phyloP scores from a whole-genome alignment of 495 filamentous ascomycete species.

The Trichoderma asperelloides region DNA sequence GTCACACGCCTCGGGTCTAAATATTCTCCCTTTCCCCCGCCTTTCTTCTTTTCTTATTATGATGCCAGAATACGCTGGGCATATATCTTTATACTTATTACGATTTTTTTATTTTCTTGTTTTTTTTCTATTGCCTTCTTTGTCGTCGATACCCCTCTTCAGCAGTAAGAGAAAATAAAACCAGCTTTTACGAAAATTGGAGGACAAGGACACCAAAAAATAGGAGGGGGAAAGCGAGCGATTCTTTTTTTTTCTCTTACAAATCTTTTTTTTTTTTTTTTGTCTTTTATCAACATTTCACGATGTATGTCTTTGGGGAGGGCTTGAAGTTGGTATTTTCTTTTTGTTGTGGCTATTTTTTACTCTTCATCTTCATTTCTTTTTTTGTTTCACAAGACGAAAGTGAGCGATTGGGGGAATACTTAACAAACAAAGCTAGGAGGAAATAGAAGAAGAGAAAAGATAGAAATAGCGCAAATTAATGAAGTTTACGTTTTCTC shows the following conservation, averaged over 20 bases:
- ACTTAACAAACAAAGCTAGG: neutral
- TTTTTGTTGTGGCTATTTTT: neutral
- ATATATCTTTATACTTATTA: neutral
- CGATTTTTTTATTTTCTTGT: neutral
- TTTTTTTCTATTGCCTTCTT: neutral
- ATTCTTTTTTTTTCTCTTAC: neutral
- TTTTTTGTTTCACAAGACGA: neutral
- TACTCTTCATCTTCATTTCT: neutral
- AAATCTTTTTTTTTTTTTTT: neutral
- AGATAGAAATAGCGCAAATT: neutral
- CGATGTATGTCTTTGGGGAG: neutral
- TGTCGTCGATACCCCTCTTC: constrained; percentile 8
- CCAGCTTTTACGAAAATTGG: neutral
- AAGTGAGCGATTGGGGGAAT: neutral
- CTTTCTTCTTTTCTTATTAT: neutral
- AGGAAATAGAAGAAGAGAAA: neutral
- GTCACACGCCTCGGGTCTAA: neutral
- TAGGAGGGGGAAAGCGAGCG: neutral
- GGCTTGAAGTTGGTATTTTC: neutral
- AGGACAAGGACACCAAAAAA: neutral
- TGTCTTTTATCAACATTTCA: neutral
- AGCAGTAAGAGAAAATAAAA: neutral
- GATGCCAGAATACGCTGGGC: neutral
- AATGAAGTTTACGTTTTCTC: neutral
- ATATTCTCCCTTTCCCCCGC: neutral